Evolutionary conservation across 306 rosid species (phyloP).

Genomic region (Macrotyloma uniflorum): DNA sequence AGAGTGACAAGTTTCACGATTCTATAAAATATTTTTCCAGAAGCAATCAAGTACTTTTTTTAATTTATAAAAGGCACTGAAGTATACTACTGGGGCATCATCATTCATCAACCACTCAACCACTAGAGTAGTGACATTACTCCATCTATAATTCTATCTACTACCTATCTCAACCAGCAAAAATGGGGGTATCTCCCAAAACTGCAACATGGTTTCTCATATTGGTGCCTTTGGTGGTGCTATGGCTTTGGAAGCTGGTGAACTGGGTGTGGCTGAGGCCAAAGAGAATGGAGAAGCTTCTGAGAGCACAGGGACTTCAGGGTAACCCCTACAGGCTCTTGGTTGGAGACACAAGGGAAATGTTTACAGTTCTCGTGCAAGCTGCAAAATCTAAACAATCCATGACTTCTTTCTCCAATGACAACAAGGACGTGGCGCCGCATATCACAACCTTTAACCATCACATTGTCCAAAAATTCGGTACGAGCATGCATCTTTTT

Average conservation of each 20-base stretch:
- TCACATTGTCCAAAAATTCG: neutral
- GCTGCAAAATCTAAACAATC: neutral
- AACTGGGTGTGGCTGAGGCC: neutral
- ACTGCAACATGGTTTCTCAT: neutral
- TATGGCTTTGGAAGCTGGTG: neutral
- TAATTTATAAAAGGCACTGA: neutral
- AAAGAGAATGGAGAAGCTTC: neutral
- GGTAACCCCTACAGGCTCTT: neutral
- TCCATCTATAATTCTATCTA: too few relatives aligned
- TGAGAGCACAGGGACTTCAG: neutral
- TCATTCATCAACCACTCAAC: too few relatives aligned
- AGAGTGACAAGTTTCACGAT: too few relatives aligned
- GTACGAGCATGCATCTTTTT: neutral
- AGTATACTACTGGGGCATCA: neutral
- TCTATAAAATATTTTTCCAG: too few relatives aligned
- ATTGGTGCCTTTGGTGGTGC: neutral
- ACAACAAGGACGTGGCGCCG: neutral
- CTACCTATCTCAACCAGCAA: too few relatives aligned
- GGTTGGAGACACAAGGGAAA: neutral
- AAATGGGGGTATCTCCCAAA: neutral
- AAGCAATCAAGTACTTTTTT: too few relatives aligned
- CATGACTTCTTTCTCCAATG: neutral
- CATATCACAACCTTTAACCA: neutral
- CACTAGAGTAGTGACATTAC: too few relatives aligned
- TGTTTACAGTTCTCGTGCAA: neutral